Percentiles rank a stretch among this genome's conserved stretches.
Evolutionary conservation across 2,329 filamentous ascomycete genomes (phyloP).

Genomic region (Aspergillus luchuensis): DNA sequence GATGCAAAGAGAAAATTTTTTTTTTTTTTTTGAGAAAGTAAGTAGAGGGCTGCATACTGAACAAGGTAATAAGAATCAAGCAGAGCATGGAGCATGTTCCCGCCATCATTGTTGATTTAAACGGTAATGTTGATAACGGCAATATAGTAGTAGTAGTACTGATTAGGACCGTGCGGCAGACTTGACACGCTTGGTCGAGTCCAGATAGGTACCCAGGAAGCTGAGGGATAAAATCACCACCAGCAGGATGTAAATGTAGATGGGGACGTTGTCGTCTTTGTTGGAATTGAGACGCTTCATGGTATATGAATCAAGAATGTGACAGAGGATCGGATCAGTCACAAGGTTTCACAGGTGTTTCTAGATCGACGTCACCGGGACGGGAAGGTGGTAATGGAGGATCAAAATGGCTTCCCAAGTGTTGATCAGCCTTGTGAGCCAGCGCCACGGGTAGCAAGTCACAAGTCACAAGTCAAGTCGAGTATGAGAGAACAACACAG

Average conservation of each 20-base stretch:
- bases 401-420: too few relatives aligned
- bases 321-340: neutral
- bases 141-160: neutral
- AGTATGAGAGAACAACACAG: too few relatives aligned
- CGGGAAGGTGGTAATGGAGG: neutral
- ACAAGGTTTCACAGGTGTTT: constrained; percentile 8
- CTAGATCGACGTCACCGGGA: constrained; percentile 24
- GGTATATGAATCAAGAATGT: neutral
- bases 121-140: neutral
- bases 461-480: too few relatives aligned
- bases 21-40: too few relatives aligned
- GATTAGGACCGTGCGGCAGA: neutral
- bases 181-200: constrained; percentile 20
- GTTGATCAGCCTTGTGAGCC: too few relatives aligned
- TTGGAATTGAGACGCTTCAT: constrained; percentile 29
- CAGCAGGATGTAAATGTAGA: constrained; percentile 32
- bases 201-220: constrained; percentile 25
- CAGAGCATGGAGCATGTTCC: constrained; percentile 42
- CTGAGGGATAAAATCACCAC: constrained; percentile 31
- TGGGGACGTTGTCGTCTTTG: constrained; percentile 29
- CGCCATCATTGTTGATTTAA: constrained; percentile 29
- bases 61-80: constrained; percentile 50
- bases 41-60: constrained; percentile 38
- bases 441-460: too few relatives aligned
- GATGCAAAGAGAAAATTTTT: too few relatives aligned